Evolutionary conservation across 305 asterid genomes (phyloP).

Genomic region (Fraxinus albicans): DNA sequence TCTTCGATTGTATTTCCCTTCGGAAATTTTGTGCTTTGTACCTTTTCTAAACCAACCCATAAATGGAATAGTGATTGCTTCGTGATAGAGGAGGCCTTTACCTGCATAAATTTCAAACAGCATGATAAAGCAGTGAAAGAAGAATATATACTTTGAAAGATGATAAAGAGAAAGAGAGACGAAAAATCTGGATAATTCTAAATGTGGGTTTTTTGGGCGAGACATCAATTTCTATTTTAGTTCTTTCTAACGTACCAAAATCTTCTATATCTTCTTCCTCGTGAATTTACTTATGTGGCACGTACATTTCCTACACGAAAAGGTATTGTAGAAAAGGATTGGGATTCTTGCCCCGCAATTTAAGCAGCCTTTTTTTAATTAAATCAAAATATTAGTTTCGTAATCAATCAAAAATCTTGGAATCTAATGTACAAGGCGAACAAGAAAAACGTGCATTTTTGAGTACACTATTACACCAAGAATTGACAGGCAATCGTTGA

Average conservation of each 20-base stretch:
- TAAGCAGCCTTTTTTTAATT: too few relatives aligned
- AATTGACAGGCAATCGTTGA: too few relatives aligned
- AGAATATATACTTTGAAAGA: not conserved
- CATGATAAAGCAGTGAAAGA: not conserved
- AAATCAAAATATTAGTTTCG: too few relatives aligned
- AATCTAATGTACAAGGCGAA: too few relatives aligned
- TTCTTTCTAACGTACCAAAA: not conserved
- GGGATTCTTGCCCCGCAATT: not conserved
- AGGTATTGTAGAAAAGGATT: not conserved
- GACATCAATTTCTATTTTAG: not conserved
- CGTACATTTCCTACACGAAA: not conserved
- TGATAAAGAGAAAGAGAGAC: too few relatives aligned
- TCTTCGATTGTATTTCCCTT: not conserved
- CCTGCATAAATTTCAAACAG: not conserved
- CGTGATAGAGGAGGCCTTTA: not conserved
- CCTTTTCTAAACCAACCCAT: constrained; percentile 25
- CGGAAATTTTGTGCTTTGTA: constrained; percentile 7
- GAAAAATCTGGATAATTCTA: too few relatives aligned
- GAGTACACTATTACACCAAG: too few relatives aligned
- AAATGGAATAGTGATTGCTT: not conserved
- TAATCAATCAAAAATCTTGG: too few relatives aligned
- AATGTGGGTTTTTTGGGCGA: not conserved
- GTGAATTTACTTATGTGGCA: not conserved
- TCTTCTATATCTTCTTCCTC: not conserved
- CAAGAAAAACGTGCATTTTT: too few relatives aligned